Conservation (phyloP, 2,329 filamentous ascomycete species). For the Talaromyces sp. region DNA sequence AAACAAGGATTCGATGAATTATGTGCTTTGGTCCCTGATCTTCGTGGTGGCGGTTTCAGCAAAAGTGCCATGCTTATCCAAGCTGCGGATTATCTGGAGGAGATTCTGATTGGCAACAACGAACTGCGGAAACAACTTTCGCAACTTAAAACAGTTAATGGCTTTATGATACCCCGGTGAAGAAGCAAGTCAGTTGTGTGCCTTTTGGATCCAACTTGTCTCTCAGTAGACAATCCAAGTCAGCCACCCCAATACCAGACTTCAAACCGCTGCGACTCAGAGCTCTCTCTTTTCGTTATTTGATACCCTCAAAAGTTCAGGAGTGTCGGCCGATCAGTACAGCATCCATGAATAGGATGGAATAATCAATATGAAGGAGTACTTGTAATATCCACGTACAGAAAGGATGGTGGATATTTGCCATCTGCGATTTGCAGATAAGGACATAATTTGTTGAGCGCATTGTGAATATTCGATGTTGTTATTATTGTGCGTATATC, state of each 20-base stretch:
- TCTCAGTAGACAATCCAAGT: neutral
- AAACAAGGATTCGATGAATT: slow-evolving; percentile 79
- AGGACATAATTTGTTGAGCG: neutral
- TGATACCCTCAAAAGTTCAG: slow-evolving; percentile 13
- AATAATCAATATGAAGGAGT: slow-evolving; percentile 1
- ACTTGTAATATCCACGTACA: neutral
- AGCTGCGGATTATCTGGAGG: slow-evolving; percentile 74
- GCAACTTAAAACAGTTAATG: slow-evolving; percentile 42
- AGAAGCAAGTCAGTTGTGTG: slow-evolving; percentile 12
- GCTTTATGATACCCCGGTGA: slow-evolving; percentile 36
- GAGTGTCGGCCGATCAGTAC: neutral
- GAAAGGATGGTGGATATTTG: neutral
- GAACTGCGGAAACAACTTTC: slow-evolving; percentile 54
- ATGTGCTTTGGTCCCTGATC: slow-evolving; percentile 69
- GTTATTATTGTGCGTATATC: slow-evolving; percentile 2
- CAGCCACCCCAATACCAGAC: neutral
- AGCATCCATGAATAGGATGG: neutral
- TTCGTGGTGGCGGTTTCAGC: slow-evolving; percentile 71
- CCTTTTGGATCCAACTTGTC: slow-evolving; percentile 6
- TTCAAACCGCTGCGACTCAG: neutral
- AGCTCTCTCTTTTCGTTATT: slow-evolving; percentile 5
- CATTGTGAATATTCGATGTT: slow-evolving; percentile 1
- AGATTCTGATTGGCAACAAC: slow-evolving; percentile 67
- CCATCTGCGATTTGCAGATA: slow-evolving; percentile 1
- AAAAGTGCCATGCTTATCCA: slow-evolving; percentile 77